These are phyloP conservation scores for Thelonectria olida DNA, from an alignment of 2,329 filamentous ascomycete genomes.

Conservation along the genomic window DNA sequence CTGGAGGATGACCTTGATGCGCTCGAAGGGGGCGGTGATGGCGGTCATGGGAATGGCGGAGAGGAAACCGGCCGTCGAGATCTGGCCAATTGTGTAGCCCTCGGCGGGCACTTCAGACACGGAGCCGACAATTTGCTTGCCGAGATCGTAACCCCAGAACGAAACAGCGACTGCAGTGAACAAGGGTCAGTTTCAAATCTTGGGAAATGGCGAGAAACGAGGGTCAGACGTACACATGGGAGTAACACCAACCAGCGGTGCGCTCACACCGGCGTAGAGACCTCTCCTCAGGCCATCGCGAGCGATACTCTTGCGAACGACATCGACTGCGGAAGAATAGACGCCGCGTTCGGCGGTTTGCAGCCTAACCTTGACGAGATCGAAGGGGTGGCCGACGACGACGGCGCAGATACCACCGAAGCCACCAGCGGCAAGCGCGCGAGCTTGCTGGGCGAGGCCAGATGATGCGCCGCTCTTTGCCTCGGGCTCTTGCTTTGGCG, in stretches of 20 bases:
- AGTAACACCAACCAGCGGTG: slow-evolving; percentile 93
- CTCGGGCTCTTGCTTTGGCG: slow-evolving; percentile 51
- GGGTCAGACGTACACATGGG: slow-evolving; percentile 86
- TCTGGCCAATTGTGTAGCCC: slow-evolving; percentile 84
- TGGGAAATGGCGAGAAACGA: not conserved
- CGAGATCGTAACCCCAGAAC: slow-evolving; percentile 92
- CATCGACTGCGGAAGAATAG: slow-evolving; percentile 90
- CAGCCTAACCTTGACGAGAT: slow-evolving; percentile 95
- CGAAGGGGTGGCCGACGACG: slow-evolving; percentile 94
- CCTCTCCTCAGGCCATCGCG: slow-evolving; percentile 83
- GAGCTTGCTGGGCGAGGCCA: slow-evolving; percentile 63
- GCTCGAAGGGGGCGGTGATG: slow-evolving; percentile 99
- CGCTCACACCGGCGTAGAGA: slow-evolving; percentile 95
- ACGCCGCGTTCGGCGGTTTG: slow-evolving; percentile 96
- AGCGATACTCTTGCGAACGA: slow-evolving; percentile 87
- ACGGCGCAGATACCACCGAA: slow-evolving; percentile 96
- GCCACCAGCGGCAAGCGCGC: slow-evolving; percentile 87
- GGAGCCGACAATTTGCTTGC: slow-evolving; percentile 84
- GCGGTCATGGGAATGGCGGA: slow-evolving; percentile 96
- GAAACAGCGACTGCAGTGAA: slow-evolving; percentile 68
- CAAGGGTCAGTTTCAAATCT: not conserved
- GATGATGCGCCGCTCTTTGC: slow-evolving; percentile 52
- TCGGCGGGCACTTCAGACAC: slow-evolving; percentile 72
- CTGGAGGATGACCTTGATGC: slow-evolving; percentile 97
- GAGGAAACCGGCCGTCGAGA: slow-evolving; percentile 95